Conservation (phyloP, 129 eudicot genomes). For the Oenanthe sinensis region DNA sequence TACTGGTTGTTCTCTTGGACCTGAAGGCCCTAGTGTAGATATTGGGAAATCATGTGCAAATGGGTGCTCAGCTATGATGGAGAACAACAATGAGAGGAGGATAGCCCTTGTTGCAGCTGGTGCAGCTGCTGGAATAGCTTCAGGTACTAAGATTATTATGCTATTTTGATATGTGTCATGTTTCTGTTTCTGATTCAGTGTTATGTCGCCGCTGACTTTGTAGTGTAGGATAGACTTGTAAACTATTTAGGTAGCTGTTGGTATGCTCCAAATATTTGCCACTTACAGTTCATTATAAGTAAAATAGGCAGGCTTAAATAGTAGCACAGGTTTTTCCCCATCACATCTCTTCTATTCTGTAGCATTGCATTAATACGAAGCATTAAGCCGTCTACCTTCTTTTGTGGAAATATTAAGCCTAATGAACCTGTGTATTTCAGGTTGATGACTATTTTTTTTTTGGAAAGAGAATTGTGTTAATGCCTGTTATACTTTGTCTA, state of each 20-base stretch:
- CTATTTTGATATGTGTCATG: not conserved
- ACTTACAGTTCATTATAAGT: not conserved
- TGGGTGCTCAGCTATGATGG: conserved; percentile 85
- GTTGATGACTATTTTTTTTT: not conserved
- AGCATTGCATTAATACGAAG: not conserved
- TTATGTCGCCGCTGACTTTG: not conserved
- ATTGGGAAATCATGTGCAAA: conserved; percentile 98
- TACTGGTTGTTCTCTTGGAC: conserved; percentile 97
- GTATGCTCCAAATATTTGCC: not conserved
- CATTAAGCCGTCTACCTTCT: not conserved
- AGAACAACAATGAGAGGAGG: conserved; percentile 79
- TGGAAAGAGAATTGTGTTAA: not conserved
- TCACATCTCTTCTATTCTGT: not conserved
- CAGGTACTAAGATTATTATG: conserved; percentile 39
- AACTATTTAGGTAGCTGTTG: not conserved
- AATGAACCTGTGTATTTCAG: not conserved
- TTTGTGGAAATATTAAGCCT: not conserved
- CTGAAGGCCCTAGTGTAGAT: conserved; percentile 99
- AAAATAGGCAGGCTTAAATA: not conserved
- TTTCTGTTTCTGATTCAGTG: not conserved
- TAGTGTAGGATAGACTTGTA: not conserved
- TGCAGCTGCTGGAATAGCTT: conserved; percentile 98
- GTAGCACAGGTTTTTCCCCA: not conserved
- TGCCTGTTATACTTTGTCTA: not conserved
- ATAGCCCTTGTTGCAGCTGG: conserved; percentile 99